Evolutionary conservation across 495 filamentous ascomycete genomes (phyloP).

Genomic region (Hypoxylon subgilvum): DNA sequence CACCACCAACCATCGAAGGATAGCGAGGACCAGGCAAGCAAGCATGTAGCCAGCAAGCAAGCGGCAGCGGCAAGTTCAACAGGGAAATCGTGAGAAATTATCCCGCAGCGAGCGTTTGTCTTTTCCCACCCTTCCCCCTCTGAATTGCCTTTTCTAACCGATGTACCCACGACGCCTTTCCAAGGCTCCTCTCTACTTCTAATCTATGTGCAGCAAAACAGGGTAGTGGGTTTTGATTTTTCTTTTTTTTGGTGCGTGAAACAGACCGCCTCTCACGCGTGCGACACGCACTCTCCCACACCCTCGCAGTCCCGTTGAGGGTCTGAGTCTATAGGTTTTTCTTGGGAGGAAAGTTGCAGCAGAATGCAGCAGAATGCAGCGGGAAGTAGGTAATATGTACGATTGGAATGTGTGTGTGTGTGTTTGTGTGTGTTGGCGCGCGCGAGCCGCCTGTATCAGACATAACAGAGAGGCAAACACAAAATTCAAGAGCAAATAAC

Average conservation of each 20-base stretch:
- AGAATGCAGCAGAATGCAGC: constrained; percentile 16
- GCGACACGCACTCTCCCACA: not conserved
- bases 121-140: not conserved
- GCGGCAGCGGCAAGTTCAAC: too few species aligned
- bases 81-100: constrained; percentile 34
- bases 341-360: not conserved
- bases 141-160: constrained; percentile 37
- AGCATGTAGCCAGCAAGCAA: too few species aligned
- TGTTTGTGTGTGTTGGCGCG: constrained; percentile 9
- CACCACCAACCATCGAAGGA: too few species aligned
- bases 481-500: constrained; percentile 12
- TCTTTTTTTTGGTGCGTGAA: too few species aligned
- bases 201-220: constrained; percentile 37
- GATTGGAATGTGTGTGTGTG: constrained; percentile 9
- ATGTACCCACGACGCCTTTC: constrained; percentile 26
- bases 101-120: constrained; percentile 33
- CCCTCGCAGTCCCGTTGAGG: constrained; percentile 36
- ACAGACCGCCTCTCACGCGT: constrained; percentile 30
- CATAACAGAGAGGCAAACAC: constrained; percentile 3
- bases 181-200: constrained; percentile 29
- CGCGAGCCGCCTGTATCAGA: constrained; percentile 23
- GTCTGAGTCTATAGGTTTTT: constrained; percentile 22
- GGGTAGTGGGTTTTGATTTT: constrained; percentile 14
- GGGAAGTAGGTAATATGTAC: constrained; percentile 31
- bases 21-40: too few species aligned